These are phyloP conservation scores for Beauveria sp. DNA, from an alignment of 2,329 filamentous ascomycete genomes.

Conservation along the genomic window DNA sequence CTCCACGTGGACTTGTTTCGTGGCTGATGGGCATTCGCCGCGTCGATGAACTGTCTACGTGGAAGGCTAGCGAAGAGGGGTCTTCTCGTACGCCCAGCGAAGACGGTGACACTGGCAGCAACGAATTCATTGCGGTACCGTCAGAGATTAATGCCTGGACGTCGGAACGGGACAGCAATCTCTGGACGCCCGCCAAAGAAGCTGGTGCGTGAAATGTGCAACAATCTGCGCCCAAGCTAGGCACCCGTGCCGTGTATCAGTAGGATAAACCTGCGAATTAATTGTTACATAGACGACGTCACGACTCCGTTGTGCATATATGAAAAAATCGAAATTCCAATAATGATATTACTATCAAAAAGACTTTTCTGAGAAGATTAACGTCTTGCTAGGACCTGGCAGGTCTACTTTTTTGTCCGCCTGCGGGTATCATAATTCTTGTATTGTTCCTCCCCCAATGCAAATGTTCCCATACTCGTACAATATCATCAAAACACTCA, in stretches of 20 bases:
- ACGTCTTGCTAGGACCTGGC: not conserved
- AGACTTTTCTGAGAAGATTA: not conserved
- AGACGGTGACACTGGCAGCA: conserved; percentile 25
- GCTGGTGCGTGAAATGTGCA: not conserved
- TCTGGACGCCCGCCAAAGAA: conserved; percentile 32
- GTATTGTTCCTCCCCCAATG: not conserved
- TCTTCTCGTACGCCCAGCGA: conserved; percentile 30
- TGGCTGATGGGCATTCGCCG: conserved; percentile 84
- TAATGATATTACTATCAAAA: not conserved
- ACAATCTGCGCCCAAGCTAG: not conserved
- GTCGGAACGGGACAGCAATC: conserved; percentile 34
- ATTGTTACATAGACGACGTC: conserved; percentile 23
- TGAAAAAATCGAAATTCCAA: not conserved
- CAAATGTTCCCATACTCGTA: not conserved
- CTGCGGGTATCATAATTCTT: conserved; percentile 4
- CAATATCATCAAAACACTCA: not conserved
- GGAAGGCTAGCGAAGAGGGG: conserved; percentile 39
- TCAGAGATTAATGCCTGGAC: conserved; percentile 34
- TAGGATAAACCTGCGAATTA: conserved; percentile 17
- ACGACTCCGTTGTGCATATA: conserved; percentile 22
- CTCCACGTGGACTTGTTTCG: conserved; percentile 69
- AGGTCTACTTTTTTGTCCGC: not conserved
- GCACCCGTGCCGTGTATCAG: conserved; percentile 9
- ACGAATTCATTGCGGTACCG: conserved; percentile 46
- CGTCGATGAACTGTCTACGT: conserved; percentile 49